Base-by-base conservation (phyloP, 2,329 filamentous ascomycete species). In the Paraphaeosphaeria sporulosa region DNA sequence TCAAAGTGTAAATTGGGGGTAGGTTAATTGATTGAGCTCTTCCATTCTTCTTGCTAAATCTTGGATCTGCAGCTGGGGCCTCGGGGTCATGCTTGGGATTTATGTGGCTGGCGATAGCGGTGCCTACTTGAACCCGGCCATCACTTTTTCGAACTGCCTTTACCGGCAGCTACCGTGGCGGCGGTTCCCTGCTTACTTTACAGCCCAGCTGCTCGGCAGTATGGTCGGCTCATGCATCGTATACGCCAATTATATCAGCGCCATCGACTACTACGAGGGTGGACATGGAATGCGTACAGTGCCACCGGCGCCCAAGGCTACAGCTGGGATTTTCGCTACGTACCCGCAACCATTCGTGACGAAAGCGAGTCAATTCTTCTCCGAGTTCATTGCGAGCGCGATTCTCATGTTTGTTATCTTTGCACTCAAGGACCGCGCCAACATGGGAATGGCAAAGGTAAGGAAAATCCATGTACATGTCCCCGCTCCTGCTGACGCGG, bases 321-420 rank as follows among this genome's bases (percentile, higher is more conserved):
- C 89, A 0, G 90, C 88, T 0, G 89, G 86, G 2, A 87, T 93
- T 64, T 92, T 92, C 74, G 90, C 87, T 81, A 92, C 90, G 0
- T 92, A 92, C 68, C 89, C 90, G 0, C 86, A 87, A 42, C 69
- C 79, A 0, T 90, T 92, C 75, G 83, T 92, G 81, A 88, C 86
- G 2, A 87, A 84, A 52, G 85, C 87, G 0, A 86, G 84, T 50
- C 87, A 90, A 78, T 90, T 91, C 78, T 90, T 92, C 70, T 89
- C 86, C 21, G 90, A 93, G 68, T 89, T 92, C 64, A 81, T 92
- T 52, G 87, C 89, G 17, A 89, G 85, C 59, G 79, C 87, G 0
- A 82, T 92, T 34, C 78, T 92, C 25, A 89, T 91, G 85, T 90
- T 92, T 69, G 81, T 88, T 61, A 90, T 93, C 50, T 91, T 90